Percentiles rank a stretch among this genome's conserved stretches.
Evolutionary conservation across 83 land plant genomes (phyloP).

Genomic region (Picea mariana): DNA sequence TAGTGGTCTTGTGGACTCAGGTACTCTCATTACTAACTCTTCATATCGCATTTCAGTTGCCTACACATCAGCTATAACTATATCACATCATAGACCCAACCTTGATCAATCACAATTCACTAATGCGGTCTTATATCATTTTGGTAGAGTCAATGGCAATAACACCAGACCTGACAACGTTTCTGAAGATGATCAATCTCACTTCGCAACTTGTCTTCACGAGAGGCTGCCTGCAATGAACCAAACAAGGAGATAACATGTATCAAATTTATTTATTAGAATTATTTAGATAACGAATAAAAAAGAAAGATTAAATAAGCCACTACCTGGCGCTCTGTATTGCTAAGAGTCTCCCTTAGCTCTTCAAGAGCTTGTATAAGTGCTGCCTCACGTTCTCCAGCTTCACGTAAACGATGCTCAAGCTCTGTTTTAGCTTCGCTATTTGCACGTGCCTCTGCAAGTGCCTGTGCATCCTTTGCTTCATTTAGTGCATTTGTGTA

Average conservation of each 20-base stretch:
- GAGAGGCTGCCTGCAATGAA: conserved; percentile 48
- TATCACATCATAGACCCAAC: conserved; percentile 3
- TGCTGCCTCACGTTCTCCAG: conserved; percentile 83
- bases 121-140: background rate
- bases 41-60: conserved; percentile 96
- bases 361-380: conserved; percentile 94
- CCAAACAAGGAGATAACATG: conserved; percentile 6
- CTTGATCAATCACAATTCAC: background rate
- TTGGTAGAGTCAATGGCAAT: background rate
- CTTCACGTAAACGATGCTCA: conserved; percentile 77
- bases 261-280: background rate
- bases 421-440: conserved; percentile 86
- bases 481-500: conserved; percentile 83
- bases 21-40: conserved; percentile 87
- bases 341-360: conserved; percentile 82
- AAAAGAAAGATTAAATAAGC: conserved; percentile 1
- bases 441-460: conserved; percentile 89
- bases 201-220: conserved; percentile 80
- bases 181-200: conserved; percentile 95
- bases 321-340: conserved; percentile 86
- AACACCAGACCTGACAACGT: conserved; percentile 78
- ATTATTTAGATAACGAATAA: background rate
- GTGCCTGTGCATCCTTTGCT: conserved; percentile 94
- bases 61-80: conserved; percentile 33
- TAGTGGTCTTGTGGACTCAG: conserved; percentile 97